A percentile compares a stretch with the other conserved stretches of the same genome.
phyloP scores from a whole-genome alignment of 305 asterid genomes.

The Rubia tinctorum region DNA sequence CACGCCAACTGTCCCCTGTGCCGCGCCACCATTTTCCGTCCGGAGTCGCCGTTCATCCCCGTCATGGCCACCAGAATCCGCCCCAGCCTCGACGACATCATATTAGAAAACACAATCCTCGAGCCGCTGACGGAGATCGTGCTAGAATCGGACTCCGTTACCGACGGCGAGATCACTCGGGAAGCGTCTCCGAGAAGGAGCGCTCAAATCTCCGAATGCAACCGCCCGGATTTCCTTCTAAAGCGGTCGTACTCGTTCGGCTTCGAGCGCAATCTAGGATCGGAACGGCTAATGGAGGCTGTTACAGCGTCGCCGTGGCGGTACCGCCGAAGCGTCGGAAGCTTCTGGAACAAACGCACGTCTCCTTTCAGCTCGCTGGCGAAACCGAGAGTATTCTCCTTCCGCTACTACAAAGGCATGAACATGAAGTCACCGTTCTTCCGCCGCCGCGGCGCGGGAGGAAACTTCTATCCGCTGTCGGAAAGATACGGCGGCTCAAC shows the following conservation, averaged over 20 bases:
- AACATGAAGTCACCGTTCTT: constrained; percentile 88
- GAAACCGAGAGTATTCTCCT: constrained; percentile 80
- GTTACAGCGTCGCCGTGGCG: constrained; percentile 95
- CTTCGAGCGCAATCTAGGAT: constrained; percentile 77
- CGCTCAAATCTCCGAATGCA: constrained; percentile 42
- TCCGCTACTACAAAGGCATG: constrained; percentile 87
- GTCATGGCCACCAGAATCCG: constrained; percentile 83
- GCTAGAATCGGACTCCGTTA: constrained; percentile 39
- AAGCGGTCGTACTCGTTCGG: constrained; percentile 96
- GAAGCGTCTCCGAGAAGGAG: constrained; percentile 56
- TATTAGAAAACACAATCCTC: constrained; percentile 46
- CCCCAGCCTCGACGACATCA: constrained; percentile 72
- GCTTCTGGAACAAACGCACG: constrained; percentile 80
- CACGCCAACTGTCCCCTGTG: constrained; percentile 95
- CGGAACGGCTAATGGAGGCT: constrained; percentile 74
- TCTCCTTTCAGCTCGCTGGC: constrained; percentile 82
- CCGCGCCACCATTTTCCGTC: constrained; percentile 69
- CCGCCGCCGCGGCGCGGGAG: constrained; percentile 59
- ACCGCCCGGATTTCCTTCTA: constrained; percentile 63
- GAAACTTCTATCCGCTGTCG: constrained; percentile 52
- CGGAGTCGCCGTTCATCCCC: constrained; percentile 80
- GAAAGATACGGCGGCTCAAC: constrained; percentile 45
- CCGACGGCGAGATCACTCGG: constrained; percentile 56
- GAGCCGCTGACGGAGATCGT: constrained; percentile 52
- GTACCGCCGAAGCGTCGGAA: constrained; percentile 61